These are phyloP conservation scores for Penicillium diatomitis DNA, from an alignment of 495 filamentous ascomycete genomes.

Conservation along the genomic window DNA sequence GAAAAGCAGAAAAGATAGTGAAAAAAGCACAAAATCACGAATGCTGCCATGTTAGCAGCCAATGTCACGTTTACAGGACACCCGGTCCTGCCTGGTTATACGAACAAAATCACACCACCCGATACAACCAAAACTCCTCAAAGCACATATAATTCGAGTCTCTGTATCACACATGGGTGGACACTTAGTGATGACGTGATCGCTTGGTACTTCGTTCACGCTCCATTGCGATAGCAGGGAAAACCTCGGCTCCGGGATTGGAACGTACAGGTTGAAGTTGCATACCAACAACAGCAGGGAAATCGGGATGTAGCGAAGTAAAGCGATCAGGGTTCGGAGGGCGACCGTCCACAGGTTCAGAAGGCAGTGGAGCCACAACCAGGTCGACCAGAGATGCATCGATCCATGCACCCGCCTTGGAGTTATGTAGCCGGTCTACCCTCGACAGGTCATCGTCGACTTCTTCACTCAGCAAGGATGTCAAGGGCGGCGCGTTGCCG, in stretches of 20 bases:
- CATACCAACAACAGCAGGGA: constrained; percentile 27
- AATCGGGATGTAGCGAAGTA: constrained; percentile 34
- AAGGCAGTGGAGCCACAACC: constrained; percentile 21
- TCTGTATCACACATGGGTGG: too few relatives aligned
- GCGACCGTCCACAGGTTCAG: constrained; percentile 22
- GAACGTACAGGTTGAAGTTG: constrained; percentile 22
- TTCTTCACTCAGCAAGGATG: constrained; percentile 47
- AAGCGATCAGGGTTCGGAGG: constrained; percentile 28
- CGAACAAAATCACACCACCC: too few relatives aligned
- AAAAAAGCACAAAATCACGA: too few relatives aligned
- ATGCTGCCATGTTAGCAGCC: too few relatives aligned
- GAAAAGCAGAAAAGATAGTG: too few relatives aligned
- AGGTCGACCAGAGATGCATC: constrained; percentile 30
- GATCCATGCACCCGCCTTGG: constrained; percentile 29
- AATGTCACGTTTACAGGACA: too few relatives aligned
- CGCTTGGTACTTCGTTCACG: constrained; percentile 23
- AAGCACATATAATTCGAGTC: too few relatives aligned
- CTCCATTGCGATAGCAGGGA: constrained; percentile 14
- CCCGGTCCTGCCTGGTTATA: too few relatives aligned
- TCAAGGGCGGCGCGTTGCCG: constrained; percentile 40
- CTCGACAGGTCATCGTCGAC: constrained; percentile 49
- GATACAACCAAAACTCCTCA: too few relatives aligned
- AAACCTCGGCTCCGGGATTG: constrained; percentile 12
- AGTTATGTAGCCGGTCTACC: constrained; percentile 36
- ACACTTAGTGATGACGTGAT: constrained; percentile 13